A percentile compares a stretch with the other conserved stretches of the same genome.
Evolutionary conservation across 2,329 filamentous ascomycete species (phyloP).

Genomic region (Dactylella cylindrospora): DNA sequence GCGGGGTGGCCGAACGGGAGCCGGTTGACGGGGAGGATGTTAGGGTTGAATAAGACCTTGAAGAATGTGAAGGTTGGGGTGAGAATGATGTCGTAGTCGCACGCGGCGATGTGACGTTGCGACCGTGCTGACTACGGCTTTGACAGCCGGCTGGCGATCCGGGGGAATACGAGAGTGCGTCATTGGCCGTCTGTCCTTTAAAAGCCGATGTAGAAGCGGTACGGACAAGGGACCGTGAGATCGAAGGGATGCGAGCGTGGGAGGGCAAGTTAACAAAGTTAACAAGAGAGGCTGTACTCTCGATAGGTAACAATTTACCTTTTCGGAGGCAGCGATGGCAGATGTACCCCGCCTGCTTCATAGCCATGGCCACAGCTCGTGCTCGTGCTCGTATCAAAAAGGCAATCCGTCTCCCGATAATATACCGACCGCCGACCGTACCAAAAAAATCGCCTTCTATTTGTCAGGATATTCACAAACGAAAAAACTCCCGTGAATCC

Average conservation of each 20-base stretch:
- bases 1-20: constrained; percentile 9
- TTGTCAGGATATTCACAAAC: too few relatives aligned
- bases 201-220: background rate
- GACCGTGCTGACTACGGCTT: constrained; percentile 14
- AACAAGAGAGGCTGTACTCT: too few relatives aligned
- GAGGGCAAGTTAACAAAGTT: too few relatives aligned
- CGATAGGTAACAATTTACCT: too few relatives aligned
- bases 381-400: too few relatives aligned
- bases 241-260: too few relatives aligned
- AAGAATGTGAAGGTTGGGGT: background rate
- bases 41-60: constrained; percentile 13
- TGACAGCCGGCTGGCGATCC: constrained; percentile 3
- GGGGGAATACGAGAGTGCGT: constrained; percentile 18
- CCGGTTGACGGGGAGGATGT: constrained; percentile 13
- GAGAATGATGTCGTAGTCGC: constrained; percentile 31
- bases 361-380: constrained; percentile 28
- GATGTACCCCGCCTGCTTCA: constrained; percentile 16
- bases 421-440: too few relatives aligned
- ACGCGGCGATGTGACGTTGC: constrained; percentile 34
- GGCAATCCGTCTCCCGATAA: too few relatives aligned
- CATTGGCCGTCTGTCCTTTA: too few relatives aligned
- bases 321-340: constrained; percentile 25
- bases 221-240: background rate
- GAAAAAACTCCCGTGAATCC: too few relatives aligned
- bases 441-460: too few relatives aligned